Evolutionary conservation across 805 yeast genomes (phyloP).

Genomic region (Candida silvicultrix): DNA sequence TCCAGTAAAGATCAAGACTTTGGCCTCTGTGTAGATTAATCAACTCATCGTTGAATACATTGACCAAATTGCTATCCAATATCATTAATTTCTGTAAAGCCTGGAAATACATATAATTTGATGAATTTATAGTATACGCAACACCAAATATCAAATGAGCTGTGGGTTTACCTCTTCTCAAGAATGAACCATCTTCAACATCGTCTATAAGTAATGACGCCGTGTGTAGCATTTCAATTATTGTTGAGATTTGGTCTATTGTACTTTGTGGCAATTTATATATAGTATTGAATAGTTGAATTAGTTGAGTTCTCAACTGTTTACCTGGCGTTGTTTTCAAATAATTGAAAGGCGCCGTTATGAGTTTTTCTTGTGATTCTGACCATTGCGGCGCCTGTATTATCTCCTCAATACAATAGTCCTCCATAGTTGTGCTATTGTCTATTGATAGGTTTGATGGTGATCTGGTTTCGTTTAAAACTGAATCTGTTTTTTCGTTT

Average conservation of each 20-base stretch:
- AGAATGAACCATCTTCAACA: constrained; percentile 70
- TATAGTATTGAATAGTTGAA: constrained; percentile 48
- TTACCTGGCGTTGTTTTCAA: constrained; percentile 19
- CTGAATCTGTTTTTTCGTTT: no score
- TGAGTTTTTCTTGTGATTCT: constrained; percentile 3
- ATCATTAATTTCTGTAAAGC: constrained; percentile 48
- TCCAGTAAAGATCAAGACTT: constrained; percentile 84
- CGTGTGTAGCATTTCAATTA: constrained; percentile 57
- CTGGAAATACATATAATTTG: constrained; percentile 74
- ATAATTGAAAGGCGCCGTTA: constrained; percentile 20
- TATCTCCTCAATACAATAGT: not conserved
- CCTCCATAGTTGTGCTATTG: no score
- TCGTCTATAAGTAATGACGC: constrained; percentile 77
- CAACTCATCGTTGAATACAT: constrained; percentile 64
- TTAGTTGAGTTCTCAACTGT: constrained; percentile 26
- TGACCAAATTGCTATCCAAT: constrained; percentile 26
- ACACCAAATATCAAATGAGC: constrained; percentile 75
- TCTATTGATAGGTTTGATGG: no score
- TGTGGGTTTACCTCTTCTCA: constrained; percentile 72
- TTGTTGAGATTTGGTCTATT: constrained; percentile 34
- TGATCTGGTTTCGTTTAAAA: no score
- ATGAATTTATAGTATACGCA: constrained; percentile 76
- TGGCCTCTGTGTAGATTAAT: constrained; percentile 83
- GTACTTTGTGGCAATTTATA: constrained; percentile 34
- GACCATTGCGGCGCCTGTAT: not conserved